Base-by-base conservation (phyloP, 148 eudicot genomes). In the Nyssa sinensis region DNA sequence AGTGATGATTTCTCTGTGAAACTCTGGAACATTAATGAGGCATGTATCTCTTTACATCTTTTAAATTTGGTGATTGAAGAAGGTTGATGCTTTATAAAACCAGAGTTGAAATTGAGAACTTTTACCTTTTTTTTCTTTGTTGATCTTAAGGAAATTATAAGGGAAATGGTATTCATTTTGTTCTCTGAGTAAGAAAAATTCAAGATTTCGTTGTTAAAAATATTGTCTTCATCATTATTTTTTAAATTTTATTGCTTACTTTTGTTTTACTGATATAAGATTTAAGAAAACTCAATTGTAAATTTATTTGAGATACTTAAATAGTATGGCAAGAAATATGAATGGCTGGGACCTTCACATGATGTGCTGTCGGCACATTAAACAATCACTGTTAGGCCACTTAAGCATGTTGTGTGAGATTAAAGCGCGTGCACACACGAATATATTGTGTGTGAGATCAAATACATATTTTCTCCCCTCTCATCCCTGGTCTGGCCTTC, bases 1-100 rank as follows among this genome's bases (percentile, higher is more conserved):
- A 81, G 99, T 78, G 99, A 96, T 75, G 99, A 96, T 75, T 81
- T 90, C 59, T 77, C 87, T 70, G 91, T 93, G 57, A 91, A 86
- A 73, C 74, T 96, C 19, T 96, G 99, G 99, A 93, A 77, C 82
- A 87, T 91, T 75, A 89, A 84, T 80, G 93, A 96, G 88, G 99
- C 75, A 88, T 74, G 69, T 69, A 63, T 64, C 14, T 66, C 59
- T 74, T 61, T 35, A 55, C 32, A 25, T 41, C 34, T 62, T 73
- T 62, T 72, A 62, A 11, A 25, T 62, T 37, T 75, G 58, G 39
- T 53, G n/a, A n/a, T n/a, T n/a, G n/a, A n/a, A 31, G 3, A 72
- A 61, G 37, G 23, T n/a, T 47, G 68, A 74, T 32, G 8, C 31
- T 41, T 5, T 44, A 24, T 41, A 30, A 35, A 60, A 21, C 53